Evolutionary conservation across 2,329 filamentous ascomycete species (phyloP).

Genomic region (Talaromyces sp.): DNA sequence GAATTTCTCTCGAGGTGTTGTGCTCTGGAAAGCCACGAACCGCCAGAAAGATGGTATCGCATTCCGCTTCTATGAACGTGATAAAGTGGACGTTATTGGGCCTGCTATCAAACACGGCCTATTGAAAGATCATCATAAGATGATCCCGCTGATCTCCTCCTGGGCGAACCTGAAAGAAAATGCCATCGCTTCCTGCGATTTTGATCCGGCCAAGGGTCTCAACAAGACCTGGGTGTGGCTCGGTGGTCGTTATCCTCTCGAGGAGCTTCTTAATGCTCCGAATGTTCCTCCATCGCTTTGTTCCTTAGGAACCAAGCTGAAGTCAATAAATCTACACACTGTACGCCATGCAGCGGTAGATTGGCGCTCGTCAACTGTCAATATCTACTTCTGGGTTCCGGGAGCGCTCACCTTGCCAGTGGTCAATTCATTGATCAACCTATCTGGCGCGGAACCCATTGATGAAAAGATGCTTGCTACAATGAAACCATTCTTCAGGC

Average conservation of each 20-base stretch:
- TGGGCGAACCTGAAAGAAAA: conserved; percentile 5
- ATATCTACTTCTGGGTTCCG: conserved; percentile 12
- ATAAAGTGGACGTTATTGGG: conserved; percentile 6
- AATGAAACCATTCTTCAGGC: conserved; percentile 3
- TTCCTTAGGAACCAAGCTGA: not conserved
- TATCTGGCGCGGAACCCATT: not conserved
- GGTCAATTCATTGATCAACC: not conserved
- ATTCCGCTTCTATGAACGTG: conserved; percentile 13
- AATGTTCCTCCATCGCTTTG: not conserved
- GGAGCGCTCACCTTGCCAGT: not conserved
- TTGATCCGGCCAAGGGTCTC: conserved; percentile 9
- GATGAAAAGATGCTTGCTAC: not conserved
- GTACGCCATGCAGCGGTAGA: conserved; percentile 12
- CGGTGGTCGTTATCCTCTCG: not conserved
- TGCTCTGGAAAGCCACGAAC: conserved; percentile 14
- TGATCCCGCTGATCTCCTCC: conserved; percentile 9
- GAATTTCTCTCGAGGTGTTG: conserved; percentile 8
- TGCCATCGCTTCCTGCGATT: conserved; percentile 13
- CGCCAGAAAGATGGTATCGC: conserved; percentile 9
- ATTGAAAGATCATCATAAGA: not conserved
- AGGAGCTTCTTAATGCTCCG: not conserved
- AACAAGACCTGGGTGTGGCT: conserved; percentile 14
- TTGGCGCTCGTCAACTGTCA: conserved; percentile 11
- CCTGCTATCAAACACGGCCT: conserved; percentile 5
- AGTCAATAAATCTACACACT: not conserved